These are phyloP conservation scores for Pisolithus thermaeus DNA, from an alignment of 1,284 basidiomycete genomes.

Conservation along the genomic window DNA sequence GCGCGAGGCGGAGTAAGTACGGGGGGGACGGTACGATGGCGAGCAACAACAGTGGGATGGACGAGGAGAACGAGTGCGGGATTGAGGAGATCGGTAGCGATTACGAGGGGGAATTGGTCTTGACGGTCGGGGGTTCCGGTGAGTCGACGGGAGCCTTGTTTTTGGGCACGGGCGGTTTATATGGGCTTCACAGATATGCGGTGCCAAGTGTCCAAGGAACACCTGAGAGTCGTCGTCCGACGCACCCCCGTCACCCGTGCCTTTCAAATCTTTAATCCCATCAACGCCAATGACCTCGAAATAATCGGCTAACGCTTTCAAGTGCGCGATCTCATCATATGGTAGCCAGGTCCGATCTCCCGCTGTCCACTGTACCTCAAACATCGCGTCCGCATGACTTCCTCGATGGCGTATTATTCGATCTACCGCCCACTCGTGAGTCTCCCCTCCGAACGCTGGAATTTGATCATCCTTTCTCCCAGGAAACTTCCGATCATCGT, in stretches of 20 bases:
- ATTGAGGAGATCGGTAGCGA: background rate
- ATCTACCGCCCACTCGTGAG: background rate
- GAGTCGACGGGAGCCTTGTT: background rate
- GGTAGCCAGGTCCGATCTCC: constrained; percentile 26
- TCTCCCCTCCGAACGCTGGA: background rate
- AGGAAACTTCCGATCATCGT: constrained; percentile 7
- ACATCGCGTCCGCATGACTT: constrained; percentile 12
- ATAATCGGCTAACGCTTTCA: background rate
- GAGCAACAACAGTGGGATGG: too few species aligned
- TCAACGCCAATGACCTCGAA: background rate
- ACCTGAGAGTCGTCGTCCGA: background rate
- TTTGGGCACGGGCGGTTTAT: background rate
- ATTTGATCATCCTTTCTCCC: too few species aligned
- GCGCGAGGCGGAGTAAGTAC: too few species aligned
- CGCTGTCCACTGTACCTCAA: constrained; percentile 26
- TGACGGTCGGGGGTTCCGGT: background rate
- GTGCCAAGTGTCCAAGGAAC: background rate
- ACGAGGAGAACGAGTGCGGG: background rate
- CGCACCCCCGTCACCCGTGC: background rate
- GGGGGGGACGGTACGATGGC: too few species aligned
- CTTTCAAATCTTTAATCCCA: background rate
- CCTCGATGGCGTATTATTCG: constrained; percentile 16
- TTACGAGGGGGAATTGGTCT: background rate
- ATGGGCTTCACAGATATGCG: background rate
- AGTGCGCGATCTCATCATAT: background rate